phyloP scores from a whole-genome alignment of 2,329 filamentous ascomycete species.

The Exutisphaerella laricina region DNA sequence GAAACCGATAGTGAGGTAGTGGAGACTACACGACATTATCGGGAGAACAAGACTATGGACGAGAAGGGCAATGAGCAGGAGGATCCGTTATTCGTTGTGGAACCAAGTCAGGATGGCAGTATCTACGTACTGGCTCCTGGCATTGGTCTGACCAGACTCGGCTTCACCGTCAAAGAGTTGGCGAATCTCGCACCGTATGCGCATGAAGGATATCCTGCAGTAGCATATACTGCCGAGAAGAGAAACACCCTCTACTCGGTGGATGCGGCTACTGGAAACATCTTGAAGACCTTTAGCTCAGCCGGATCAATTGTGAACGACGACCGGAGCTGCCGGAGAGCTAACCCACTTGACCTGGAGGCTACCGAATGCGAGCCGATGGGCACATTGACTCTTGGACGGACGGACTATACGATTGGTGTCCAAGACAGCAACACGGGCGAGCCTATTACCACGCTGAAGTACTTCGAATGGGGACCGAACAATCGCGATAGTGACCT shows the following conservation, averaged over 20 bases:
- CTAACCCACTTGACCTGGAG: constrained; percentile 53
- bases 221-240: constrained; percentile 88
- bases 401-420: constrained; percentile 82
- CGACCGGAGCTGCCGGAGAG: constrained; percentile 67
- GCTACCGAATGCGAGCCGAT: constrained; percentile 69
- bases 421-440: constrained; percentile 72
- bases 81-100: constrained; percentile 91
- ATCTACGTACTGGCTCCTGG: constrained; percentile 81
- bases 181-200: constrained; percentile 74
- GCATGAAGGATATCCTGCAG: constrained; percentile 61
- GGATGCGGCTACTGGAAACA: constrained; percentile 75
- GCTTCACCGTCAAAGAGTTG: constrained; percentile 74
- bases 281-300: constrained; percentile 79
- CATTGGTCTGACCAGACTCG: constrained; percentile 57
- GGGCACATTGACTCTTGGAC: constrained; percentile 75
- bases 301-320: constrained; percentile 60
- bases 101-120: constrained; percentile 79
- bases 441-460: constrained; percentile 77
- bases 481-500: constrained; percentile 89
- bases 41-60: constrained; percentile 56
- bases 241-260: constrained; percentile 84
- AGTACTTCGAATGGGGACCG: constrained; percentile 89
- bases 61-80: constrained; percentile 63
- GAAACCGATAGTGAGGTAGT: constrained; percentile 82
- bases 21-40: constrained; percentile 75